Percentiles rank a stretch among this genome's conserved stretches.
Conservation (phyloP, 2,329 filamentous ascomycete species). For the Diplodia mutila region DNA sequence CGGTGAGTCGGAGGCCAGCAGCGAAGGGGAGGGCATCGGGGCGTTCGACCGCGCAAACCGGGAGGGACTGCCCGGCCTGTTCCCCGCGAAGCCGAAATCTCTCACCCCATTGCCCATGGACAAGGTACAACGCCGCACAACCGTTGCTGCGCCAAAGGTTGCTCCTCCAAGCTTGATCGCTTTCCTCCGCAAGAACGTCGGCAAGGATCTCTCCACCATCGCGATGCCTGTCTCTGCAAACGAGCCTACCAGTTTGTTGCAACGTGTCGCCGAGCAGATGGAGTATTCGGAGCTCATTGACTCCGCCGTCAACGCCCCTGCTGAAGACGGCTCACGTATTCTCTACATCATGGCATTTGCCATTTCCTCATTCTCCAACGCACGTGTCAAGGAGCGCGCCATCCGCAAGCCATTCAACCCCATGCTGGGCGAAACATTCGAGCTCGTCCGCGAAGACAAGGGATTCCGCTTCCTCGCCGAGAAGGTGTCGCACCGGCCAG, state of each 20-base stretch:
- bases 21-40: slow-evolving; percentile 57
- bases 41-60: slow-evolving; percentile 42
- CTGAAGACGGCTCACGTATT: slow-evolving; percentile 70
- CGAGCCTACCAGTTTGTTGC: slow-evolving; percentile 85
- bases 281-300: slow-evolving; percentile 90
- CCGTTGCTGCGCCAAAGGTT: slow-evolving; percentile 73
- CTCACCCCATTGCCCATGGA: slow-evolving; percentile 77
- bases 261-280: slow-evolving; percentile 85
- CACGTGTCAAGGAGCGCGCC: slow-evolving; percentile 83
- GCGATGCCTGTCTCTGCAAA: slow-evolving; percentile 98
- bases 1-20: slow-evolving; percentile 66
- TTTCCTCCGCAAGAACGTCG: slow-evolving; percentile 95
- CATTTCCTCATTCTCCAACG: slow-evolving; percentile 80
- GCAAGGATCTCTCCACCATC: slow-evolving; percentile 94
- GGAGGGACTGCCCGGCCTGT: slow-evolving; percentile 57
- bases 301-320: slow-evolving; percentile 56
- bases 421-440: slow-evolving; percentile 92
- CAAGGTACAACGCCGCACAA: slow-evolving; percentile 68
- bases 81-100: slow-evolving; percentile 75
- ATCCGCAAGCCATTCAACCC: slow-evolving; percentile 98
- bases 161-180: slow-evolving; percentile 88
- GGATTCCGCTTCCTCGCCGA: slow-evolving; percentile 93
- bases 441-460: slow-evolving; percentile 83
- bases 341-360: slow-evolving; percentile 90
- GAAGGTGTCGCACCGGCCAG: slow-evolving; percentile 90